Percentiles rank a stretch among this genome's conserved stretches.
These are phyloP conservation scores for Digitaria exilis DNA, from an alignment of 202 grass and related monocot genomes.

Conservation along the genomic window DNA sequence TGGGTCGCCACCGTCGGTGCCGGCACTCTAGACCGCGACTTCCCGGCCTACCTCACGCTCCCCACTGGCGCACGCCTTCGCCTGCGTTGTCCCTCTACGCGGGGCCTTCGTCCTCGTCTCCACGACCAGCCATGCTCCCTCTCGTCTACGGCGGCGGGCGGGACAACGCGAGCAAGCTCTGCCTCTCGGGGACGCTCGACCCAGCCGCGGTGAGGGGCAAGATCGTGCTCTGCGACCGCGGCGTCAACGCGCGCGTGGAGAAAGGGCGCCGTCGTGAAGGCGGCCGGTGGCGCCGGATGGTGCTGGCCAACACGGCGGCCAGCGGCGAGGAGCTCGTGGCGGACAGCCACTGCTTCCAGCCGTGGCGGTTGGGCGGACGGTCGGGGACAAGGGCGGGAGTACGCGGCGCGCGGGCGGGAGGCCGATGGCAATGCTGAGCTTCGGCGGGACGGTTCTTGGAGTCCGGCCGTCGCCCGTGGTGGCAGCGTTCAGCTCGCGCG, in stretches of 20 bases:
- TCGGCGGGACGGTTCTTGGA: slow-evolving; percentile 82
- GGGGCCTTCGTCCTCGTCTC: slow-evolving; percentile 35
- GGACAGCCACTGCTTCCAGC: slow-evolving; percentile 93
- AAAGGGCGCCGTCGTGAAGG: slow-evolving; percentile 91
- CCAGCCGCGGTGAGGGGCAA: slow-evolving; percentile 67
- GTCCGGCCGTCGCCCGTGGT: slow-evolving; percentile 85
- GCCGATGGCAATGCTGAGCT: slow-evolving; percentile 74
- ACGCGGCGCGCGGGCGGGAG: slow-evolving; percentile 45
- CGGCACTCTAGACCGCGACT: slow-evolving; percentile 85
- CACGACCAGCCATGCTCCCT: slow-evolving; percentile 54
- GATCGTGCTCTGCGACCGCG: slow-evolving; percentile 92
- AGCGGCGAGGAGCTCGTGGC: slow-evolving; percentile 96
- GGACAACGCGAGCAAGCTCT: slow-evolving; percentile 82
- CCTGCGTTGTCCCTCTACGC: slow-evolving; percentile 85
- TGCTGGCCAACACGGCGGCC: slow-evolving; percentile 80
- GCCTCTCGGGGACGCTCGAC: slow-evolving; percentile 80
- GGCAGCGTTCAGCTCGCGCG: slow-evolving; percentile 96
- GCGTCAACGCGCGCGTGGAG: slow-evolving; percentile 85
- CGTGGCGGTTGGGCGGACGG: slow-evolving; percentile 63
- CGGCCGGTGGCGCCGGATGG: slow-evolving; percentile 79
- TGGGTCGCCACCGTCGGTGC: slow-evolving; percentile 92
- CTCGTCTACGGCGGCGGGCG: slow-evolving; percentile 64
- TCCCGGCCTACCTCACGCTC: slow-evolving; percentile 62
- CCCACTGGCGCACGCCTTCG: slow-evolving; percentile 48
- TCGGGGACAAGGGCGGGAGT: slow-evolving; percentile 72